These are phyloP conservation scores for Saccharomyces kudriavzevii DNA, from an alignment of 805 yeast genomes.

Conservation along the genomic window DNA sequence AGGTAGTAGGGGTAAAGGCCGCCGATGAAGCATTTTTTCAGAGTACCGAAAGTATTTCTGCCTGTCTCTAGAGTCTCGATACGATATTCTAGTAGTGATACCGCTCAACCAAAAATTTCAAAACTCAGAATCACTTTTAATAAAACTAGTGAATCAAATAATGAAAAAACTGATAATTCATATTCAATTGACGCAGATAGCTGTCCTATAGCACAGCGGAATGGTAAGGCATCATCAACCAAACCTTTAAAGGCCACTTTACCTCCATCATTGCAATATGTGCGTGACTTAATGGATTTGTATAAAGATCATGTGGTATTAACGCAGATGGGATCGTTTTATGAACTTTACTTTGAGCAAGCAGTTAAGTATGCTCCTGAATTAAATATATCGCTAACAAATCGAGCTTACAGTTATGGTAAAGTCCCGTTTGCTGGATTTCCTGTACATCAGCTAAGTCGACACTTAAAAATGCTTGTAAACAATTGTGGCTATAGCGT, in stretches of 20 bases:
- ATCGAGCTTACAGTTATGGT: slow-evolving; percentile 37
- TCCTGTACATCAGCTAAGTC: slow-evolving; percentile 61
- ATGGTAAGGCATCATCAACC: neutral
- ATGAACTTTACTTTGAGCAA: slow-evolving; percentile 82
- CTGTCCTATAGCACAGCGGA: neutral
- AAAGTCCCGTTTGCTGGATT: slow-evolving; percentile 84
- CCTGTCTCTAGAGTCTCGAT: neutral
- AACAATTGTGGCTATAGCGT: slow-evolving; percentile 63
- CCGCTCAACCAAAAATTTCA: neutral
- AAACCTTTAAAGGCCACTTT: slow-evolving; percentile 6
- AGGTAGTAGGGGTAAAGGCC: neutral
- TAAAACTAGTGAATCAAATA: neutral
- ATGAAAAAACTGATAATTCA: neutral
- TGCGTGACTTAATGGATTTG: slow-evolving; percentile 36
- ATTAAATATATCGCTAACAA: slow-evolving; percentile 65
- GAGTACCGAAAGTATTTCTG: neutral
- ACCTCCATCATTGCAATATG: slow-evolving; percentile 32
- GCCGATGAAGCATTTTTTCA: neutral
- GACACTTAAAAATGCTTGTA: slow-evolving; percentile 68
- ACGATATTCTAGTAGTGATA: neutral
- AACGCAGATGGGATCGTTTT: slow-evolving; percentile 81
- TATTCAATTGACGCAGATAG: neutral
- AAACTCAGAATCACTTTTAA: neutral
- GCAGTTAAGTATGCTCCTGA: slow-evolving; percentile 66
- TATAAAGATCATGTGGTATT: slow-evolving; percentile 50